These are phyloP conservation scores for Cyberlindnera xylosilytica DNA, from an alignment of 805 yeast genomes.

Conservation along the genomic window DNA sequence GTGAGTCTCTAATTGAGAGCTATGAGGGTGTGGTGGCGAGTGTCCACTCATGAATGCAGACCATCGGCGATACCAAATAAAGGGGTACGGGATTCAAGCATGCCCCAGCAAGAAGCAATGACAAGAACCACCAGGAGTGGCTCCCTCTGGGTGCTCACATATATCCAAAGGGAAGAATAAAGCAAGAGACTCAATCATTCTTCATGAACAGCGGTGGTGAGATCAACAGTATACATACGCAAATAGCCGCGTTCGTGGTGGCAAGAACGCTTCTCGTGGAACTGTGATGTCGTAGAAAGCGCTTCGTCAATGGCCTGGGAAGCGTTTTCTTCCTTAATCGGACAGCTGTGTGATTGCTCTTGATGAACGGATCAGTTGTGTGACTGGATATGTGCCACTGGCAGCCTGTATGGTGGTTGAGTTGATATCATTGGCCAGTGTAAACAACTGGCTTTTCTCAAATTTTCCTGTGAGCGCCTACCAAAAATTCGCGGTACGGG, in stretches of 20 bases:
- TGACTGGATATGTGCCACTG: not conserved
- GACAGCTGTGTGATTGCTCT: not conserved
- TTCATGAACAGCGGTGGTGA: too few relatives aligned
- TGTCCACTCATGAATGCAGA: too few relatives aligned
- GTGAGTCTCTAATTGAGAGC: too few relatives aligned
- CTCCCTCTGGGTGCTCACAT: too few relatives aligned
- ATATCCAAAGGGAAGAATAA: too few relatives aligned
- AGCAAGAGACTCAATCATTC: too few relatives aligned
- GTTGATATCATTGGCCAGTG: not conserved
- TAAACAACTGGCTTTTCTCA: slow-evolving; percentile 13
- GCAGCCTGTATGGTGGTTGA: not conserved
- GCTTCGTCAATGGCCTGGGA: not conserved
- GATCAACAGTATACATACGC: not conserved
- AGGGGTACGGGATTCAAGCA: too few relatives aligned
- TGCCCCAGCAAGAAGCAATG: too few relatives aligned
- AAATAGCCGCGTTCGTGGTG: not conserved
- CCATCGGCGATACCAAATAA: too few relatives aligned
- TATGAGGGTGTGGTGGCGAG: too few relatives aligned
- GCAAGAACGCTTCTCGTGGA: not conserved
- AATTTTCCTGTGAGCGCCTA: slow-evolving; percentile 5
- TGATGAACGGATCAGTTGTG: not conserved
- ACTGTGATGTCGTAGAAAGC: not conserved
- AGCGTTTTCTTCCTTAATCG: not conserved
- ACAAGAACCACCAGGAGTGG: too few relatives aligned
- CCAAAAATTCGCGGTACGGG: not conserved